Percentiles rank a stretch among this genome's conserved stretches.
Evolutionary conservation across 2,329 filamentous ascomycete species (phyloP).

Genomic region (Calonectria pauciramosa): DNA sequence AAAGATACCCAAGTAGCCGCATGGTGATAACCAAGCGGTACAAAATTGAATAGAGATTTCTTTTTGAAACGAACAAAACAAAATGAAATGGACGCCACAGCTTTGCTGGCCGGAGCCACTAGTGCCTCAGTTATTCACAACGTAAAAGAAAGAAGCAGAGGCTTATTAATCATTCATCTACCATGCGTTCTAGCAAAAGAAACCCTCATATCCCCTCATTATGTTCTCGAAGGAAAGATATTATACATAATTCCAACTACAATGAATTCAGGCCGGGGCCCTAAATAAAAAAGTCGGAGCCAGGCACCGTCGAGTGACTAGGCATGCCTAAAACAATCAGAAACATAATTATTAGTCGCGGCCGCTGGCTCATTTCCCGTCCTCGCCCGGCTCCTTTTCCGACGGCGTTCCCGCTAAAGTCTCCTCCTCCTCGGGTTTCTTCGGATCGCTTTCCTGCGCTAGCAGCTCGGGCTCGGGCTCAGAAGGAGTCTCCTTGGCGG

Average conservation of each 20-base stretch:
- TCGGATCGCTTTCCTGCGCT: conserved; percentile 20
- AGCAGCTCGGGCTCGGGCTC: conserved; percentile 8
- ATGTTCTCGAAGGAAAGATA: conserved; percentile 19
- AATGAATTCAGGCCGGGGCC: neutral
- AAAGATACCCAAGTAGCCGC: conserved; percentile 14
- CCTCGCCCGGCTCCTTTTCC: conserved; percentile 24
- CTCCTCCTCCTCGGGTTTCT: conserved; percentile 23
- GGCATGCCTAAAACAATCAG: conserved; percentile 11
- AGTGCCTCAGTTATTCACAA: neutral
- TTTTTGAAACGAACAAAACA: neutral
- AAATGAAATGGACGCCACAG: neutral
- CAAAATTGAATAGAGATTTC: conserved; percentile 6
- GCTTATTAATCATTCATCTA: conserved; percentile 16
- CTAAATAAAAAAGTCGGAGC: neutral
- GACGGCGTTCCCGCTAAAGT: conserved; percentile 11
- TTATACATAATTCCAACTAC: conserved; percentile 25
- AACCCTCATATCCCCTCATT: conserved; percentile 10
- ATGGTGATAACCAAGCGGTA: neutral
- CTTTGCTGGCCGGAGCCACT: neutral
- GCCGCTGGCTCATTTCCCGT: conserved; percentile 28
- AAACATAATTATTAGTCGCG: conserved; percentile 21
- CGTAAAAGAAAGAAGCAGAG: neutral
- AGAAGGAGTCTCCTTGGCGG: conserved; percentile 3
- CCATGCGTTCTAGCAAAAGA: conserved; percentile 4
- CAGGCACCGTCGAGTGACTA: neutral